These are phyloP conservation scores for Coemansia sp. DNA, from an alignment of 192 early-diverging fungal species.

Conservation along the genomic window DNA sequence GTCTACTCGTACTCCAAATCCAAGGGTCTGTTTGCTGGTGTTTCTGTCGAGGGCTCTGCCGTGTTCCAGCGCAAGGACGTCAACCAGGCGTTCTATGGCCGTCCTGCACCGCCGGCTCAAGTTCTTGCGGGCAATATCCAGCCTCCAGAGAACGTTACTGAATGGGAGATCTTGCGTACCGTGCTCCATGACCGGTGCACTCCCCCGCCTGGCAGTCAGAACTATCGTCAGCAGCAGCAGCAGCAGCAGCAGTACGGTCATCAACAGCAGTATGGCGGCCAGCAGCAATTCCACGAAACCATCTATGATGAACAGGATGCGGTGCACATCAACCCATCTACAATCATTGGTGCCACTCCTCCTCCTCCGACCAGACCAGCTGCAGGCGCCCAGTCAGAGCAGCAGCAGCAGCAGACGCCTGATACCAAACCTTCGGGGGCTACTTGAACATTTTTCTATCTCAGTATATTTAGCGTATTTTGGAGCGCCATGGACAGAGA, in stretches of 20 bases:
- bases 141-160: conserved; percentile 59
- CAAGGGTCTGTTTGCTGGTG: conserved; percentile 91
- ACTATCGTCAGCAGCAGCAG: conserved; percentile 5
- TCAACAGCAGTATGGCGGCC: conserved; percentile 4
- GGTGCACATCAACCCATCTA: conserved; percentile 10
- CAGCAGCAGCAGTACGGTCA: conserved; percentile 5
- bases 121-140: conserved; percentile 72
- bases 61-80: conserved; percentile 83
- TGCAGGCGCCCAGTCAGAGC: not conserved
- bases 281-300: conserved; percentile 22
- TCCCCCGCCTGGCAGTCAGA: conserved; percentile 14
- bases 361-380: not conserved
- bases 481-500: too few relatives aligned
- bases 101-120: conserved; percentile 76
- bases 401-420: conserved; percentile 9
- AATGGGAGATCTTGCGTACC: conserved; percentile 45
- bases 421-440: not conserved
- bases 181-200: conserved; percentile 51
- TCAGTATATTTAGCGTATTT: too few relatives aligned
- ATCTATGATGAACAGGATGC: conserved; percentile 43
- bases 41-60: conserved; percentile 86
- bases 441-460: not conserved
- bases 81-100: conserved; percentile 82
- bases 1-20: conserved; percentile 94
- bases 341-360: conserved; percentile 1